phyloP scores from a whole-genome alignment of 2,329 filamentous ascomycete genomes.

The Beauveria rudraprayagi region DNA sequence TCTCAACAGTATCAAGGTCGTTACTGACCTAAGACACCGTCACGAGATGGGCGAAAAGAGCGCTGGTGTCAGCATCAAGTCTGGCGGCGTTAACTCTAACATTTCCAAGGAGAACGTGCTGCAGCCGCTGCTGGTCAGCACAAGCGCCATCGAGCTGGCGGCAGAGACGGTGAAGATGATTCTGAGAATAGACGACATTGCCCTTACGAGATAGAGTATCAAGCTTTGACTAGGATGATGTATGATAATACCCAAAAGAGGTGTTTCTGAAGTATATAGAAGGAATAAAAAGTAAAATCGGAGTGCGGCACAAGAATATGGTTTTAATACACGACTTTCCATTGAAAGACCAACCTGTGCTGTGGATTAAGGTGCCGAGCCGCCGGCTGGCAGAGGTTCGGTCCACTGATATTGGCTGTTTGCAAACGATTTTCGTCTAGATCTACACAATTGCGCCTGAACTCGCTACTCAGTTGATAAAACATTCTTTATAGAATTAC shows the following conservation, averaged over 20 bases:
- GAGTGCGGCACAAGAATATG: conserved; percentile 11
- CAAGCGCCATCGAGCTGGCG: conserved; percentile 92
- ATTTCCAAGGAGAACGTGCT: conserved; percentile 95
- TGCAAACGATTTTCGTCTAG: not conserved
- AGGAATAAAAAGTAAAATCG: conserved; percentile 5
- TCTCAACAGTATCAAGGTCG: conserved; percentile 96
- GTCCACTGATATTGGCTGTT: not conserved
- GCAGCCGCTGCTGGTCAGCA: conserved; percentile 92
- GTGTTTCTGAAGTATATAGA: conserved; percentile 9
- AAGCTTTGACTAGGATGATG: conserved; percentile 24
- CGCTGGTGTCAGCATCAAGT: conserved; percentile 96
- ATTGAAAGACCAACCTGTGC: not conserved
- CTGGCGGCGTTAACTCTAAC: conserved; percentile 91
- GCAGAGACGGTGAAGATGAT: conserved; percentile 98
- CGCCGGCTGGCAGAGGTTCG: conserved; percentile 6
- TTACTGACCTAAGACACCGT: conserved; percentile 87
- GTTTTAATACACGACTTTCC: not conserved
- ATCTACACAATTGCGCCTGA: too few species aligned
- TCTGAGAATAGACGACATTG: conserved; percentile 59
- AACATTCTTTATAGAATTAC: not conserved
- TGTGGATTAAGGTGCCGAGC: not conserved
- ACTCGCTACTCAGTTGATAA: not conserved
- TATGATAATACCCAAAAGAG: conserved; percentile 28
- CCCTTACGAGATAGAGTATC: conserved; percentile 46
- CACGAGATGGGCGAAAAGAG: conserved; percentile 94